Percentiles rank a stretch among this genome's conserved stretches.
Conservation (phyloP, 768 basidiomycete species). For the Macrolepiota albuminosa region DNA sequence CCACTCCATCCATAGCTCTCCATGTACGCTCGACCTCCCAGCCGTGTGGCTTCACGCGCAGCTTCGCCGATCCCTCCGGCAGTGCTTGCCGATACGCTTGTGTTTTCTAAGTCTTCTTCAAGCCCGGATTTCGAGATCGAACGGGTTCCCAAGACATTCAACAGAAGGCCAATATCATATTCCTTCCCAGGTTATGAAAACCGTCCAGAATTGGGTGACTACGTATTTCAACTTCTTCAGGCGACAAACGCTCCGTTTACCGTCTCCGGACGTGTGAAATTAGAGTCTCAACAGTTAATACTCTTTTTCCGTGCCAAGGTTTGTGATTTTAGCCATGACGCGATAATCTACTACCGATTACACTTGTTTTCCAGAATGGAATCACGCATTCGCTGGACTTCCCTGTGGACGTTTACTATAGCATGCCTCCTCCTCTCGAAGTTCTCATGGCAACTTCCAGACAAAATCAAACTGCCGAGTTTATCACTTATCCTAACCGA, state of each 20-base stretch:
- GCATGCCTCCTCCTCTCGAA: slow-evolving; percentile 72
- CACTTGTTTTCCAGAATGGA: slow-evolving; percentile 47
- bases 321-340: slow-evolving; percentile 13
- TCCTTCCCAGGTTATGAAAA: slow-evolving; percentile 35
- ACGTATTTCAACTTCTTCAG: slow-evolving; percentile 49
- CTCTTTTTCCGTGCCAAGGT: slow-evolving; percentile 82
- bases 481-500: slow-evolving; percentile 47
- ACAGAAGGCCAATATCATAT: slow-evolving; percentile 24
- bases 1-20: neutral
- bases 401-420: slow-evolving; percentile 72
- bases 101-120: slow-evolving; percentile 32
- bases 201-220: slow-evolving; percentile 49
- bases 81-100: slow-evolving; percentile 19
- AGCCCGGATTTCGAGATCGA: slow-evolving; percentile 66
- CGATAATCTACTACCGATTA: neutral
- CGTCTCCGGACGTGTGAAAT: slow-evolving; percentile 62
- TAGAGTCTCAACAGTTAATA: slow-evolving; percentile 62
- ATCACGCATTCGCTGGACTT: slow-evolving; percentile 80
- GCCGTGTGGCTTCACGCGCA: slow-evolving; percentile 20
- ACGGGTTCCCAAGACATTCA: slow-evolving; percentile 34
- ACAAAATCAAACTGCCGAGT: slow-evolving; percentile 53
- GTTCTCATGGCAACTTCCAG: slow-evolving; percentile 72
- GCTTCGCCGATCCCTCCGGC: slow-evolving; percentile 24
- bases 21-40: slow-evolving; percentile 10
- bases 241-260: slow-evolving; percentile 62